phyloP scores from a whole-genome alignment of 306 rosid genomes.

The Cucurbita ficifolia region DNA sequence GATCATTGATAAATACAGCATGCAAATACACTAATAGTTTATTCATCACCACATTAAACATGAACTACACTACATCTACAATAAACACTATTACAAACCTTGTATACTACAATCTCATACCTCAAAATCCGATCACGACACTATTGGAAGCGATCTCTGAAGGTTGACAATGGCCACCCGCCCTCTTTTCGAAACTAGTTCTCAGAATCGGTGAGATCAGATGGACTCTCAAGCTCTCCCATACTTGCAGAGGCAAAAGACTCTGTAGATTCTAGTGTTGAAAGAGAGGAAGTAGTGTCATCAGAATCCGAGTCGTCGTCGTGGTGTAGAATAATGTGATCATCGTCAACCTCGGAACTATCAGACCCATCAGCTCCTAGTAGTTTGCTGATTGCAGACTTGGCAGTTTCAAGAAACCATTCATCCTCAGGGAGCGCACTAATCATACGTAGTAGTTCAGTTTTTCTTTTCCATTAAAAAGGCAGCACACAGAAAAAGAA shows the following conservation, averaged over 20 bases:
- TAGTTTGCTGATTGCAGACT: slow-evolving; percentile 63
- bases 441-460: slow-evolving; percentile 4
- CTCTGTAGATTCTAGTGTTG: slow-evolving; percentile 47
- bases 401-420: slow-evolving; percentile 90
- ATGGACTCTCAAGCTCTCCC: slow-evolving; percentile 89
- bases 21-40: background rate
- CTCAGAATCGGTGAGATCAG: slow-evolving; percentile 36
- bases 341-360: slow-evolving; percentile 58
- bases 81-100: background rate
- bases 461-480: background rate
- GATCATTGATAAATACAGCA: background rate
- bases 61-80: background rate
- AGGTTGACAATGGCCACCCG: background rate
- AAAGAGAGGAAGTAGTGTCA: slow-evolving; percentile 60
- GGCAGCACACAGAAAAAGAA: background rate
- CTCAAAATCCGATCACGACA: background rate
- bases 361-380: slow-evolving; percentile 68
- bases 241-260: slow-evolving; percentile 92
- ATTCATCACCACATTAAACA: background rate
- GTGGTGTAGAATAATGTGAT: slow-evolving; percentile 42
- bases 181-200: background rate
- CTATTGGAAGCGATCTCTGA: background rate
- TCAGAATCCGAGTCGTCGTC: slow-evolving; percentile 49
- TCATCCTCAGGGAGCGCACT: slow-evolving; percentile 93
- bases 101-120: background rate